Base-by-base conservation (phyloP, 768 basidiomycete genomes). In the Porphyrellus cyaneotinctus region DNA sequence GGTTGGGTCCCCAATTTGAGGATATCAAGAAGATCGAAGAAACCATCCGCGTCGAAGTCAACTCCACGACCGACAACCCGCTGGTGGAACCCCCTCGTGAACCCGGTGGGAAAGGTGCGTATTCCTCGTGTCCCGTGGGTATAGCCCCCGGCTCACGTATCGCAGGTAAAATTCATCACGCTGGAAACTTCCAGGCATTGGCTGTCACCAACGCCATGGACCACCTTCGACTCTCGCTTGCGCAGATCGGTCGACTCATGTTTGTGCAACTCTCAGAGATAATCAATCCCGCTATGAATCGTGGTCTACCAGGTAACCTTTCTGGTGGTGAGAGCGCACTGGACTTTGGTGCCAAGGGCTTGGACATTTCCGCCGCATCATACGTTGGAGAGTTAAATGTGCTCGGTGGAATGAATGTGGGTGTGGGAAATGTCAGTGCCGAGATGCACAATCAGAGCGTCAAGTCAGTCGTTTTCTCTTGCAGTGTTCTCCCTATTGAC, bases 381-480 rank as follows among this genome's bases (percentile, higher is more conserved):
- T 93, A 94, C 64, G 79, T 85, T 3, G 76, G 85, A 42, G 91
- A 94, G 69, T 79, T 94, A 30, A 91, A 90, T 26, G 85, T 79
- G 63, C 78, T 92, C 23, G 91, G 67, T 6, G 67, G 67, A 14
- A 88, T 82, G 72, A 90, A 91, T 0, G 90, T 93, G 12, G 87
- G 86, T 3, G 89, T 88, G 0, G 85, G 88, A 59, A 82, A 91
- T 44, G 89, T 93, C 62, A 87, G 85, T 2, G 91, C 91, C 1
- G 91, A 94, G 71, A 90, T 92, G 87, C 88, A 91, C 64, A 94
- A 94, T 60, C 91, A 94, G 68, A 87, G 91, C 39, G 81, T 94
- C 69, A 94, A 94, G 88, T 90, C 57, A 54, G 87, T 74, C 0
- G 10, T 15, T 20, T 18, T 24, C 36, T 42, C 33, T 35, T 23